phyloP scores from a whole-genome alignment of 257 asterid genomes.

The Ophiorrhiza pumila region DNA sequence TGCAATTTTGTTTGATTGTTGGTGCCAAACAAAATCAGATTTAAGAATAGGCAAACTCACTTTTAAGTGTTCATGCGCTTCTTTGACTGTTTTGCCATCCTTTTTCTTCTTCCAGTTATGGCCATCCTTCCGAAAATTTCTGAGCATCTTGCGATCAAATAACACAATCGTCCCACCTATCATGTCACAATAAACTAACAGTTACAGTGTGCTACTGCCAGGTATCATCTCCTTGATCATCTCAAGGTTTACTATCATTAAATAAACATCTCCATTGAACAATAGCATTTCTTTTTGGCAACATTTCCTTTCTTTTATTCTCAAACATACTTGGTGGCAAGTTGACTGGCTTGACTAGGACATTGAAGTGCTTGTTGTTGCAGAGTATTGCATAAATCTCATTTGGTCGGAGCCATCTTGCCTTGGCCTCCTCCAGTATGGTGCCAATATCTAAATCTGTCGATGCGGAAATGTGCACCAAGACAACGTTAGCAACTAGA shows the following conservation, averaged over 20 bases:
- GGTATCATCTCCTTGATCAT: not conserved
- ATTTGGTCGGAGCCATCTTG: conserved; percentile 93
- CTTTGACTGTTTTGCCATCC: conserved; percentile 94
- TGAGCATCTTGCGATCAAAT: conserved; percentile 95
- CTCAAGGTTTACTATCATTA: not conserved
- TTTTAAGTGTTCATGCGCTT: conserved; percentile 97
- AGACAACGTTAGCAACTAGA: not conserved
- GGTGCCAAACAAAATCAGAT: not conserved
- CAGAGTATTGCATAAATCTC: conserved; percentile 91
- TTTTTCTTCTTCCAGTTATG: conserved; percentile 98
- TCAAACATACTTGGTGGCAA: conserved; percentile 64
- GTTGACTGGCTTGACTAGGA: conserved; percentile 81
- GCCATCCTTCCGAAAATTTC: conserved; percentile 95
- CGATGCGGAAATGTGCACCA: conserved; percentile 18
- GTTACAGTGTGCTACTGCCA: conserved; percentile 12
- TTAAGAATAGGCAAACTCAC: conserved; percentile 38
- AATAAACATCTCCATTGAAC: not conserved
- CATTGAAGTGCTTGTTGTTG: conserved; percentile 64
- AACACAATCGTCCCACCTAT: conserved; percentile 86
- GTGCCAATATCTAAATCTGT: conserved; percentile 73
- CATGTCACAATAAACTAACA: conserved; percentile 21
- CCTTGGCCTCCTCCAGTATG: conserved; percentile 72
- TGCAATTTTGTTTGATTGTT: not conserved
- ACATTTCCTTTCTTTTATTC: not conserved
- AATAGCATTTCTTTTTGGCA: not conserved